Conservation (phyloP, 202 grass and related monocot species). For the Zizania palustris region DNA sequence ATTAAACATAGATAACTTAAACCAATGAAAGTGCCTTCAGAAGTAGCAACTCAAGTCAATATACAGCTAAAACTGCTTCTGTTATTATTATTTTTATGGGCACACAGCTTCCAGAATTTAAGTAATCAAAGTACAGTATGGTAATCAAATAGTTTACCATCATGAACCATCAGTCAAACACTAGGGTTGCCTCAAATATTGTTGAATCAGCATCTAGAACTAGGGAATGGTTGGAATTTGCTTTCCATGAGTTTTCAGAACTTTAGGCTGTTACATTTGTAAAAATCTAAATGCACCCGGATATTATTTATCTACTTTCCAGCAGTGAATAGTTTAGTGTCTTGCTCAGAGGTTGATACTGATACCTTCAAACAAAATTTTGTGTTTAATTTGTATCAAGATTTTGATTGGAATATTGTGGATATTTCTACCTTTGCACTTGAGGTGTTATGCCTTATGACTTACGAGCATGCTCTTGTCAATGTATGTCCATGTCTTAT, state of each 20-base stretch:
- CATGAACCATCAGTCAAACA: not conserved
- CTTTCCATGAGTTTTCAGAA: not conserved
- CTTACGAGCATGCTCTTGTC: constrained; percentile 12
- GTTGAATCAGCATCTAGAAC: constrained; percentile 13
- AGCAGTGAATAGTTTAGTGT: constrained; percentile 18
- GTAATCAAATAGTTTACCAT: not conserved
- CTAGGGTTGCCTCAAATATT: not conserved
- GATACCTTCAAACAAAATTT: not conserved
- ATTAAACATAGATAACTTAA: constrained; percentile 14
- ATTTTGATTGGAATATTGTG: not conserved
- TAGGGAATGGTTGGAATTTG: not conserved
- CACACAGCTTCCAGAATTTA: not conserved
- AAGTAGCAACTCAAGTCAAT: not conserved
- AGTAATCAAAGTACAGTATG: constrained; percentile 17
- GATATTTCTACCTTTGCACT: not conserved
- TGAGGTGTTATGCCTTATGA: constrained; percentile 11
- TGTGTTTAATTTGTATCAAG: not conserved
- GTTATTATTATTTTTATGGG: not conserved
- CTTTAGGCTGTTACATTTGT: not conserved
- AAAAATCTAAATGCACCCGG: constrained; percentile 6
- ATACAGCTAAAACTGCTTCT: not conserved
- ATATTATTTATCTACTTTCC: not conserved
- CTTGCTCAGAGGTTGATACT: constrained; percentile 3
- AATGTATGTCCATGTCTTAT: constrained; percentile 28
- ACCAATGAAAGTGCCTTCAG: constrained; percentile 22